Percentiles rank a stretch among this genome's conserved stretches.
Evolutionary conservation across 345 rosid genomes (phyloP).

Genomic region (Linum trigynum): DNA sequence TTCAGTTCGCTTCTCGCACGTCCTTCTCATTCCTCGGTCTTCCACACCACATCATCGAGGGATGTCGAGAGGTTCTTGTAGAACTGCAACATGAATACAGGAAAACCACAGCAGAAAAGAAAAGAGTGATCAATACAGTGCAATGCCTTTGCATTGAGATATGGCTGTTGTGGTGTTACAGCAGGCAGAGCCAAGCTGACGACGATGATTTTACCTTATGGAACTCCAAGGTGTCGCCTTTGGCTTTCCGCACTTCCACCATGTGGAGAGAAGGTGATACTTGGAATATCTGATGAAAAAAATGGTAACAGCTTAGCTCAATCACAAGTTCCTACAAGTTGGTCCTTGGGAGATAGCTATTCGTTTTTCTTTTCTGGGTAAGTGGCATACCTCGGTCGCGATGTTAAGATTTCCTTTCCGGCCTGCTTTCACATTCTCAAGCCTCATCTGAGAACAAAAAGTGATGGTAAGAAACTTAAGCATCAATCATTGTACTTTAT

Average conservation of each 20-base stretch:
- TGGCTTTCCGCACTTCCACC: conserved; percentile 89
- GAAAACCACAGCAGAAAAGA: neutral
- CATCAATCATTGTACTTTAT: neutral
- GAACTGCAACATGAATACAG: conserved; percentile 46
- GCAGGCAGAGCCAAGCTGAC: neutral
- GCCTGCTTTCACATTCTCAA: conserved; percentile 79
- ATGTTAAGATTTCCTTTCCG: conserved; percentile 91
- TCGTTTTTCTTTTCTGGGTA: too few species aligned
- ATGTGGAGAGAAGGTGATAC: conserved; percentile 89
- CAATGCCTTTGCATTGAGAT: neutral
- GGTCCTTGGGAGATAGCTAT: too few species aligned
- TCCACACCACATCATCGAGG: conserved; percentile 90
- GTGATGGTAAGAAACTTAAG: neutral
- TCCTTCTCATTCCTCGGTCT: conserved; percentile 51
- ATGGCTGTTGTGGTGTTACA: neutral
- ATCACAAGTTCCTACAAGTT: neutral
- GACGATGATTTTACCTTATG: conserved; percentile 45
- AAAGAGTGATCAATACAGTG: neutral
- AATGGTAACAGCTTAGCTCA: neutral
- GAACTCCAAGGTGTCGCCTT: conserved; percentile 95
- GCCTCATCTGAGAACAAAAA: conserved; percentile 55
- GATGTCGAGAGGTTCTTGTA: conserved; percentile 67
- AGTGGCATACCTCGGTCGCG: conserved; percentile 60
- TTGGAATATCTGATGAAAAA: conserved; percentile 62
- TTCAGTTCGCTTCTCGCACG: conserved; percentile 39